phyloP scores from a whole-genome alignment of 768 basidiomycete genomes.

The Lentinus tigrinus region DNA sequence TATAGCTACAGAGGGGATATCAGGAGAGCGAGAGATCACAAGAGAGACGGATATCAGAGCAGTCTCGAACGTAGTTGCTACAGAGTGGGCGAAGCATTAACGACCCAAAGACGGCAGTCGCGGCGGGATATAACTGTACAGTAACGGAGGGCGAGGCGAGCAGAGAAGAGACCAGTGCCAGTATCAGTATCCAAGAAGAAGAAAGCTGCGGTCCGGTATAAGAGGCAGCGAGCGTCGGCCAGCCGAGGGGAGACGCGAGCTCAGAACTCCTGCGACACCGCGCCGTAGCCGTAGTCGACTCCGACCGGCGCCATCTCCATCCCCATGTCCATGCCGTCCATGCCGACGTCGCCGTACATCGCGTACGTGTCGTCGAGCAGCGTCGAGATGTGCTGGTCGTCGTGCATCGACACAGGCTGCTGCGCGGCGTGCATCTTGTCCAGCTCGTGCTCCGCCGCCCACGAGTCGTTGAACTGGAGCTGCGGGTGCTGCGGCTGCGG shows the following conservation, averaged over 20 bases:
- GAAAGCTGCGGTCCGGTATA: not conserved
- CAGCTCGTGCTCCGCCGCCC: not conserved
- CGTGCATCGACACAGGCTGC: not conserved
- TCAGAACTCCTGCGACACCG: constrained; percentile 10
- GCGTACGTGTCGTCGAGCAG: constrained; percentile 6
- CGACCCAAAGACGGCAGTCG: not conserved
- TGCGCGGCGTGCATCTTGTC: constrained; percentile 1
- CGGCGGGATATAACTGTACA: constrained; percentile 3
- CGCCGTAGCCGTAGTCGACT: constrained; percentile 12
- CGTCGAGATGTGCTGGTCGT: constrained; percentile 1
- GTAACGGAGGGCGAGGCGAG: not conserved
- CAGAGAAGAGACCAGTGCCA: not conserved
- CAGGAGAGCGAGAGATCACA: not conserved
- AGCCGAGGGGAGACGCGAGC: not conserved
- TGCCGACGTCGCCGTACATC: constrained; percentile 3
- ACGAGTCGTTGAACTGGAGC: constrained; percentile 7
- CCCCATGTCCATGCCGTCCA: constrained; percentile 2
- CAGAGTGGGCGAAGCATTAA: constrained; percentile 9
- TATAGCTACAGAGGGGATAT: constrained; percentile 14
- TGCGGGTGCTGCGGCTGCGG: constrained; percentile 23
- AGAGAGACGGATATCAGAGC: not conserved
- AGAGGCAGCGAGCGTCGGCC: not conserved
- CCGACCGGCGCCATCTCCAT: not conserved
- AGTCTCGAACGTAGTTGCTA: not conserved
- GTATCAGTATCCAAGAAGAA: not conserved